Evolutionary conservation across 306 rosid genomes (phyloP).

Genomic region (Pachyrhizus erosus): DNA sequence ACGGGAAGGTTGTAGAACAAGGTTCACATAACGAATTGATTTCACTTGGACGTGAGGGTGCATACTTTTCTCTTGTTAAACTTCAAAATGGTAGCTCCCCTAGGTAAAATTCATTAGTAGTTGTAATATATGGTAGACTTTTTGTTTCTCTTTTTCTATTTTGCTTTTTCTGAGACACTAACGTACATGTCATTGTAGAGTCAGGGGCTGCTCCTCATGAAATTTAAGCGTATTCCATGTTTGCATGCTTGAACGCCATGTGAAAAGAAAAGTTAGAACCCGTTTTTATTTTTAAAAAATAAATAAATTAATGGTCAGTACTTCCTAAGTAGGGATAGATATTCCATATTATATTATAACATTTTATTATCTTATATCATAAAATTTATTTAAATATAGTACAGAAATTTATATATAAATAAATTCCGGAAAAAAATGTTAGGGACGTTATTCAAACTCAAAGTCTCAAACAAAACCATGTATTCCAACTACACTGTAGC

Average conservation of each 20-base stretch:
- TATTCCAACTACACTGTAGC: no score
- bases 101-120: slow-evolving; percentile 30
- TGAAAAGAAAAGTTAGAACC: not conserved
- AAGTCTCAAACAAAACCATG: not conserved
- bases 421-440: not conserved
- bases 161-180: slow-evolving; percentile 1
- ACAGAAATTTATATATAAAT: not conserved
- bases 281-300: not conserved
- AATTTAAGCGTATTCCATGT: not conserved
- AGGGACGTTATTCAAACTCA: not conserved
- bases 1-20: slow-evolving; percentile 77
- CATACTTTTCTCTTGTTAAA: slow-evolving; percentile 61
- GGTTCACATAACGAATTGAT: slow-evolving; percentile 82
- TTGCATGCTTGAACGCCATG: not conserved
- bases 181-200: slow-evolving; percentile 12
- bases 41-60: slow-evolving; percentile 64
- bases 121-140: slow-evolving; percentile 21
- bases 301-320: not conserved
- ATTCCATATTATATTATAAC: not conserved
- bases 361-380: not conserved
- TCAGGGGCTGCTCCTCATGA: slow-evolving; percentile 2
- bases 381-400: not conserved
- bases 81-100: slow-evolving; percentile 61
- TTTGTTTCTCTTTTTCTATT: not conserved
- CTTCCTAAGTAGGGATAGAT: not conserved